Evolutionary conservation across 2,329 filamentous ascomycete species (phyloP).

Genomic region (Dryadomyces quercivorus): DNA sequence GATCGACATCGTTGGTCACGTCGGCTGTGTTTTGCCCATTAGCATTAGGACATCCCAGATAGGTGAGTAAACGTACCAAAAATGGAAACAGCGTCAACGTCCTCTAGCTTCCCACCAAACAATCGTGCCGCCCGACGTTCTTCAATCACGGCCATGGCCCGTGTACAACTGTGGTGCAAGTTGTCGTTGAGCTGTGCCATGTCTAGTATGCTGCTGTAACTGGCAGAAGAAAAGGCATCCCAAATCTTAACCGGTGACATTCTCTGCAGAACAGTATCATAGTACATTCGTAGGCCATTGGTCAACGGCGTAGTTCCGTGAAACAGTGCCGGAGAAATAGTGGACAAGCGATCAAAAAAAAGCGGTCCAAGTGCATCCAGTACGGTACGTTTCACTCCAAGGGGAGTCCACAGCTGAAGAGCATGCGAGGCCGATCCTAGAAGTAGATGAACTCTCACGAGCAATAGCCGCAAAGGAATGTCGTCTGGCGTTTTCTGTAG

Average conservation of each 20-base stretch:
- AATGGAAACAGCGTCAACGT: constrained; percentile 31
- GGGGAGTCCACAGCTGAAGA: constrained; percentile 33
- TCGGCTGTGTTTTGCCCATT: constrained; percentile 21
- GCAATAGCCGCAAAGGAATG: constrained; percentile 32
- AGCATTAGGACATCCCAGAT: constrained; percentile 5
- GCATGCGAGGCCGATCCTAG: constrained; percentile 37
- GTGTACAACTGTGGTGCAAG: constrained; percentile 36
- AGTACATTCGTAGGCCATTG: constrained; percentile 33
- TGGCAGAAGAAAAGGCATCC: constrained; percentile 36
- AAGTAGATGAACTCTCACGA: constrained; percentile 38
- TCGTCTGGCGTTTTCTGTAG: constrained; percentile 32
- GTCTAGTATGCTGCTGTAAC: constrained; percentile 36
- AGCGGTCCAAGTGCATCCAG: constrained; percentile 43
- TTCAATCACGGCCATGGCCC: constrained; percentile 40
- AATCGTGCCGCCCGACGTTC: constrained; percentile 33
- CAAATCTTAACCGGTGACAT: constrained; percentile 28
- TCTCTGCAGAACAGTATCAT: constrained; percentile 26
- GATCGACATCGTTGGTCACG: constrained; percentile 23
- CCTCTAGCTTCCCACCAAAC: constrained; percentile 26
- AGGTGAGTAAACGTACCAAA: constrained; percentile 23
- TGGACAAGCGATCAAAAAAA: constrained; percentile 43
- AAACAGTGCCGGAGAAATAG: constrained; percentile 33
- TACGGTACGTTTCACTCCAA: constrained; percentile 44
- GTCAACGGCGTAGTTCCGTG: constrained; percentile 18
- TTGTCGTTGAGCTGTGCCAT: constrained; percentile 31